phyloP scores from a whole-genome alignment of 495 filamentous ascomycete species.

The Aspergillus ellipticus region DNA sequence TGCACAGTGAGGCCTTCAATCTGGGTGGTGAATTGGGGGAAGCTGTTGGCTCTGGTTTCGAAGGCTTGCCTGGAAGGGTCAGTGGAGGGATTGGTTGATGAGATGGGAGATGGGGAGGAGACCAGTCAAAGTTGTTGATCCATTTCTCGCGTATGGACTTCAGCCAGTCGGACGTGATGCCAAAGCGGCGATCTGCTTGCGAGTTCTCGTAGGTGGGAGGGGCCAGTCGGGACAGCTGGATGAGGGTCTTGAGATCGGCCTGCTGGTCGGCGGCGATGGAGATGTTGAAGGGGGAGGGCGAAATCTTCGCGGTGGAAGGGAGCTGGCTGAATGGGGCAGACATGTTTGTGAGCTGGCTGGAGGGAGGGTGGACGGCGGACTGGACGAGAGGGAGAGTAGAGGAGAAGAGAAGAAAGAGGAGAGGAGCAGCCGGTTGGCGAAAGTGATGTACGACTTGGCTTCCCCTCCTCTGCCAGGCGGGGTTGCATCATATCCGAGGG shows the following conservation, averaged over 20 bases:
- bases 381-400: neutral
- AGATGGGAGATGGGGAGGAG: neutral
- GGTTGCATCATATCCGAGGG: neutral
- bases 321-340: slow-evolving; percentile 24
- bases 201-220: slow-evolving; percentile 51
- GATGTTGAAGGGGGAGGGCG: slow-evolving; percentile 36
- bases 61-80: neutral
- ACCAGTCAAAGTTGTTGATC: slow-evolving; percentile 52
- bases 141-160: slow-evolving; percentile 39
- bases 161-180: slow-evolving; percentile 57
- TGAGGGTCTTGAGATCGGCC: slow-evolving; percentile 45
- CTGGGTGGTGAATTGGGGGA: slow-evolving; percentile 56
- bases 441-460: too few relatives aligned
- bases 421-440: too few relatives aligned
- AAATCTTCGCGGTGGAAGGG: slow-evolving; percentile 22
- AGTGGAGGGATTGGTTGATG: neutral
- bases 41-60: slow-evolving; percentile 47
- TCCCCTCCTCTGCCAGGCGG: too few relatives aligned
- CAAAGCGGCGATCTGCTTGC: slow-evolving; percentile 44
- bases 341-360: slow-evolving; percentile 1
- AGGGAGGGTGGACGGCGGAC: neutral
- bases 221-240: slow-evolving; percentile 49
- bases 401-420: neutral
- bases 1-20: slow-evolving; percentile 54
- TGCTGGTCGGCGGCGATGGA: slow-evolving; percentile 43